phyloP scores from a whole-genome alignment of 768 basidiomycete genomes.

The Auriscalpium orientale region DNA sequence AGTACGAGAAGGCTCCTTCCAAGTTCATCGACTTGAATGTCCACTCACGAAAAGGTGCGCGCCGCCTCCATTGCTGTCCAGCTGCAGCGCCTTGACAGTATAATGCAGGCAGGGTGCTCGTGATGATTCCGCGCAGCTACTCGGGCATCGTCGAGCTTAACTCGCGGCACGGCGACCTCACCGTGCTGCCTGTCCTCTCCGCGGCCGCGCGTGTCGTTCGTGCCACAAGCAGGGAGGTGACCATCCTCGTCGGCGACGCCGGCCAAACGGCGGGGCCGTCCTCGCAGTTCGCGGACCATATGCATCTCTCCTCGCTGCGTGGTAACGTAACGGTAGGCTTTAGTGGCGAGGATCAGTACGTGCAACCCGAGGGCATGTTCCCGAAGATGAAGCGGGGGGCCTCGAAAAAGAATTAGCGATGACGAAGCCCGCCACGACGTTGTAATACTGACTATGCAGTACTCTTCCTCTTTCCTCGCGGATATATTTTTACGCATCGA shows the following conservation, averaged over 20 bases:
- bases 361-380: too few relatives aligned
- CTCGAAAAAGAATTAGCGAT: too few relatives aligned
- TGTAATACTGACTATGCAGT: too few relatives aligned
- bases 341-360: conserved; percentile 10
- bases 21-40: conserved; percentile 3
- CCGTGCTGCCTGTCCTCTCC: conserved; percentile 5
- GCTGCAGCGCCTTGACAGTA: too few relatives aligned
- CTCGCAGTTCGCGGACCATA: conserved; percentile 2
- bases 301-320: conserved; percentile 4
- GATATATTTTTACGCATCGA: too few relatives aligned
- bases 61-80: too few relatives aligned
- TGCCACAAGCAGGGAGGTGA: background rate
- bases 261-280: background rate
- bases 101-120: background rate
- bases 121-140: conserved; percentile 12
- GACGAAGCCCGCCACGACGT: too few relatives aligned
- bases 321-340: conserved; percentile 11
- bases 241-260: conserved; percentile 6
- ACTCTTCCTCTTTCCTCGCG: too few relatives aligned
- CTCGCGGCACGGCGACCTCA: background rate
- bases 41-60: background rate
- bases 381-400: too few relatives aligned
- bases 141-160: conserved; percentile 10
- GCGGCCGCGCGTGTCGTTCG: conserved; percentile 4
- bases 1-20: conserved; percentile 7